Base-by-base conservation (phyloP, 2,329 filamentous ascomycete genomes). In the Epichloe brachyelytri region DNA sequence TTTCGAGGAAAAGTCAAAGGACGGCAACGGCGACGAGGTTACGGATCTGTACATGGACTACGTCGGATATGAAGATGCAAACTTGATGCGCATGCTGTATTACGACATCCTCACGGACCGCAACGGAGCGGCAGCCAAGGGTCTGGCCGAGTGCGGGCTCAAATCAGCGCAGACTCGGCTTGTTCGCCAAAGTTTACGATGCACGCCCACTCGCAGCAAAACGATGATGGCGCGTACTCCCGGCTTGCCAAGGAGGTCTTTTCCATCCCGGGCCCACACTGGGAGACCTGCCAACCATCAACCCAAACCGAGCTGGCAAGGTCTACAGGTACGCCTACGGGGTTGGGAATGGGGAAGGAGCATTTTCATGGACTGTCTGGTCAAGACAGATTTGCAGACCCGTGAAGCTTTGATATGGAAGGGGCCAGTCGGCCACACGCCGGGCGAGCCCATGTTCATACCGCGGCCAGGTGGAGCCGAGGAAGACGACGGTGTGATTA, bases 401-500 rank as follows among this genome's bases (percentile, higher is more conserved):
- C 67, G 74, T 11, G 69, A 72, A 30, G 69, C 71, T 0, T 54
- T 75, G 3, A 69, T 76, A 53, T 88, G 84, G 84, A 71, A 75
- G 11, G 71, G 71, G 0, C 69, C 71, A 0, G 62, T 67, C 1
- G 80, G 76, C 0, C 82, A 87, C 58, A 83, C 80, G 0, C 84
- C 85, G 0, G 79, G 83, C 2, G 85, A 88, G 63, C 72, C 83
- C 0, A 79, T 88, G 34, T 88, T 87, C 54, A 71, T 88, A 1
- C 68, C 75, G 1, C 60, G 66, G 7, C 68, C 70, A 4, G 66
- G 59, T 5, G 63, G 69, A 0, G 58, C 55, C 4, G 71, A 68
- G 0, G 82, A 86, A 60, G 83, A 87, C 57, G 79, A 81, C 50
- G 82, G 82, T 0, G 74, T 80, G 1, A 51, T 86, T 19, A 60